Evolutionary conservation across 2,329 filamentous ascomycete species (phyloP), one percentile per base, ranked within the genome.

Genomic region (Penicillium occitanis): DNA sequence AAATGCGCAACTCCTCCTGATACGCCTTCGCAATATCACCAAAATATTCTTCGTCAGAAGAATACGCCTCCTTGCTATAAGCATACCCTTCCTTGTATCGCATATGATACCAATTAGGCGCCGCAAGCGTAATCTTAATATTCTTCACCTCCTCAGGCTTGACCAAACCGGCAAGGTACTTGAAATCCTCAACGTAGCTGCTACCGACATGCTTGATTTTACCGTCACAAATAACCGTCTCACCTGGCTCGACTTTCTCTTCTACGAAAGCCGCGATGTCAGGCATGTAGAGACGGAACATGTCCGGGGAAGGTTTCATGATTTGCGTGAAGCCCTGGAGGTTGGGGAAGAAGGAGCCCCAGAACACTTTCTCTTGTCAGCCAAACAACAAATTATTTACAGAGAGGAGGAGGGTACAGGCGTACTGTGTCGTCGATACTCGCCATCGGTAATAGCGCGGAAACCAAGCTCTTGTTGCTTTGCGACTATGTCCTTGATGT

Each of bases 51-150:
- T 83, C 81, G 63, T 88, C 85, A 65, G 80, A 85, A 63, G 76
- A 72, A 67, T 88, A 88, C 30, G 85, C 85, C 28, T 85, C 82
- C 69, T 81, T 81, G 42, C 84, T 82, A 74, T 87, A 88, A 28
- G 86, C 86, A 42, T 79, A 69, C 79, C 85, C 83, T 66, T 83
- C 81, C 70, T 81, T 83, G 70, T 86, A 85, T 44, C 88, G 83
- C 72, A 90, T 81, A 76, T 92, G 89, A 74, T 90, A 91, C 85
- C 88, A 90, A 74, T 86, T 86, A 1, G 88, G 87, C 4, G 88
- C 86, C 19, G 88, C 86, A 71, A 91, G 79, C 19, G 88, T 90
- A 70, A 91, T 84, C 80, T 91, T 90, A 76, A 88, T 85, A 69
- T 89, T 86, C 69, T 86, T 86, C 72, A 88, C 86, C 64, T 86